Base-by-base conservation (phyloP, 371 early-diverging fungal genomes). In the Rhizopus arrhizus region DNA sequence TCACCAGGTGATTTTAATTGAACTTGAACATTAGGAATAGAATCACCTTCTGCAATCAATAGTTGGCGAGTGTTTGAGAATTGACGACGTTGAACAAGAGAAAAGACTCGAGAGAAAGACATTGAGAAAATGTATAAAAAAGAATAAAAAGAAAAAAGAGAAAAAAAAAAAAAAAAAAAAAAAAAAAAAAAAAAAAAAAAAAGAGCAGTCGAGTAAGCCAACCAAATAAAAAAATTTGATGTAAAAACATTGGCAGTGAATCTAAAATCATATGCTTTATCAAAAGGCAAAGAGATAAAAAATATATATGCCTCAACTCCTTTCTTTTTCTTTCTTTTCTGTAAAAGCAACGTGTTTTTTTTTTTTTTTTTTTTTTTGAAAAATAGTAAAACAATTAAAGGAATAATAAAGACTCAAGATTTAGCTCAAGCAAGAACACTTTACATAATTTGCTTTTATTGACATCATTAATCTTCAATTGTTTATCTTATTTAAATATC, bases 1-100 rank as follows among this genome's bases (percentile, higher is more conserved):
- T 78, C 78, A 10, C 69, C 70, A 41, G 85, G 83, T 36, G 72
- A 74, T 12, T 71, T 71, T 48, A 73, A 61, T 34, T 78, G 77
- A 42, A 83, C 71, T 31, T 70, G 57, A 13, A 78, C 62, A 29
- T 69, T 61, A 13, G 85, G 79, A 38, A 75, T 53, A 29, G 13
- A 16, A 22, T 72, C 73, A 35, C 79, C 75, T 54, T 67, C 71
- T 49, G 69, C 63, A 52, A 77, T 72, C 42, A 38, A 52, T 12
- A 47, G 46, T 22, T 59, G 58, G n/a, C 51, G 32, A 11, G 70
- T 60, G 28, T 56, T 46, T 22, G 57, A 56, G 50, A 74, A 74
- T 11, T 53, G 15, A 15, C 70, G 65, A 29, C 69, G 65, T 46
- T 60, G 64, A 47, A 69, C 42, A 36, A 49, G 45, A 47, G 34